phyloP scores from a whole-genome alignment of 2,329 filamentous ascomycete genomes.

The Aspergillus fumigatiaffinis region DNA sequence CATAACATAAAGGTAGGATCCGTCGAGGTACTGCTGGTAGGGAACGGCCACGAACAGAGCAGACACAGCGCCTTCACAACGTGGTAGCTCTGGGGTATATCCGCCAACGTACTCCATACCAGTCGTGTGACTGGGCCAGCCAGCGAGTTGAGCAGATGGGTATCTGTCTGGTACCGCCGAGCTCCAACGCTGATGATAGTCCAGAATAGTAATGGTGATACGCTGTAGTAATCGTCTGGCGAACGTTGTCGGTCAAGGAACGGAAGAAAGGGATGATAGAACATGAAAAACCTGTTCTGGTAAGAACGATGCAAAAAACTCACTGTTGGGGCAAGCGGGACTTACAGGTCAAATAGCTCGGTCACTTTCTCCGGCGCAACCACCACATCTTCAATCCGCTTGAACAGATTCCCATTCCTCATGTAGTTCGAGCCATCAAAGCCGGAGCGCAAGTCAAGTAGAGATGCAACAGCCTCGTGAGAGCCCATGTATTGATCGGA shows the following conservation, averaged over 20 bases:
- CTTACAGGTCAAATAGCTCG: constrained; percentile 45
- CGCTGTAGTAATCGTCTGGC: constrained; percentile 55
- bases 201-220: constrained; percentile 65
- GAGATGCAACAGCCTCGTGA: constrained; percentile 48
- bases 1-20: constrained; percentile 64
- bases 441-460: constrained; percentile 48
- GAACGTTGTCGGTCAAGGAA: constrained; percentile 54
- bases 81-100: constrained; percentile 61
- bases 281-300: constrained; percentile 56
- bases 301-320: constrained; percentile 6
- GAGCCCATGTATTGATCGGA: constrained; percentile 44
- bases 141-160: constrained; percentile 50
- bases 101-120: constrained; percentile 59
- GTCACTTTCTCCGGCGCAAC: constrained; percentile 40
- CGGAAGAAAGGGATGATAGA: constrained; percentile 62
- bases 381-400: constrained; percentile 51
- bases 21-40: constrained; percentile 59
- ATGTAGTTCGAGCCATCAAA: constrained; percentile 40
- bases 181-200: constrained; percentile 61
- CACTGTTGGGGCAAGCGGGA: constrained; percentile 1
- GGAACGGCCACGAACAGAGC: constrained; percentile 63
- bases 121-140: constrained; percentile 53
- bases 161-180: constrained; percentile 55
- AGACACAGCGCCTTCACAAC: constrained; percentile 61
- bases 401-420: constrained; percentile 49